Base-by-base conservation (phyloP, 208 protist genomes). In the Lotmaria passim region DNA sequence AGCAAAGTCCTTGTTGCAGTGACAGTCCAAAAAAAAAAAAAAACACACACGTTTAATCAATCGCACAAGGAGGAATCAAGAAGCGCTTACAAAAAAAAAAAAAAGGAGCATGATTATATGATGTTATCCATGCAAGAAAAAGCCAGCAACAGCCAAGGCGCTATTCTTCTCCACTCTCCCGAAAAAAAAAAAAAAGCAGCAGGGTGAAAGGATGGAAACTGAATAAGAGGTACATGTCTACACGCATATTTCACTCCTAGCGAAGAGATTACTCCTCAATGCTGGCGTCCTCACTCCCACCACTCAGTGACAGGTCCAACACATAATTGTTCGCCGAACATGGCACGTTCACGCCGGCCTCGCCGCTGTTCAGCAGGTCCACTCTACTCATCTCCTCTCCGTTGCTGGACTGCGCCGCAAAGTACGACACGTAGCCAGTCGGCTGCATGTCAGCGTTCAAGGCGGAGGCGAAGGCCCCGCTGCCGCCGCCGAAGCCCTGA, bases 271-370 rank as follows among this genome's bases (percentile, higher is more conserved):
- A 47, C 21, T 68, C 55, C 17, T 68, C 51, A n/a, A 66, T 44
- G 44, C 56, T 46, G 24, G 55, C 48, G 55, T 59, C 61, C 5
- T 33, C 38, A 14, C 33, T 46, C 31, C 69, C 51, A 30, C 57
- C 55, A 31, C 48, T 67, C 24, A 77, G 57, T 12, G 60, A 84
- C 3, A 73, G 46, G 57, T 77, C 63, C 24, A 77, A 26, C 34
- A 67, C 57, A 46, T 71, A 67, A 21, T 65, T 46, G 39, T 67
- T 70, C 3, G 43, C 56, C 24, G 41, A 33, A 21, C 48, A 60
- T n/a, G 56, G 63, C n/a, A 65, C 61, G 47, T 77, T 58, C 34
- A 61, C 43, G 19, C 61, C 46, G 1, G 60, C 60, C 33, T 56
- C 60, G 3, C 46, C 56, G 46, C 51, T 28, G 21, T 33, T 48